Conservation (phyloP, 768 basidiomycete species). For the Lactarius trivialis region DNA sequence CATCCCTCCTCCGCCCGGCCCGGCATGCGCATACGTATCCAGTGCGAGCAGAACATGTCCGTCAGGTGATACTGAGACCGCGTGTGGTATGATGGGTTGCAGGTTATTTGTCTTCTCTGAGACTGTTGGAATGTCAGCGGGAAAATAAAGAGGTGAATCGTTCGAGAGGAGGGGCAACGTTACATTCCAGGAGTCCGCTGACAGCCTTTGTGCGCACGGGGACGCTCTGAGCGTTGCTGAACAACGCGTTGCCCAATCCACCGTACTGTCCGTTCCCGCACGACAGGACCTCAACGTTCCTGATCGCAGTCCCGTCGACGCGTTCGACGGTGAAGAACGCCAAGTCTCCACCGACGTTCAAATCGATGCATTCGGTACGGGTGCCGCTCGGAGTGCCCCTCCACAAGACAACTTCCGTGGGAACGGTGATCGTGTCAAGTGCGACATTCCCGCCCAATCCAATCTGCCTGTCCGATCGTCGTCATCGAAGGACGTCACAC, state of each 20-base stretch:
- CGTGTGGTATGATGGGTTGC: constrained; percentile 55
- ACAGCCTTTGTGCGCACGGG: constrained; percentile 72
- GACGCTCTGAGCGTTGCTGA: constrained; percentile 61
- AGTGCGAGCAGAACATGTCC: constrained; percentile 74
- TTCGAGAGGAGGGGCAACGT: background rate
- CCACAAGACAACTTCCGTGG: constrained; percentile 79
- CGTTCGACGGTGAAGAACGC: constrained; percentile 73
- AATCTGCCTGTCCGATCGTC: constrained; percentile 52
- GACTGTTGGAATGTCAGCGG: constrained; percentile 36
- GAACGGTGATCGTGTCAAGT: constrained; percentile 65
- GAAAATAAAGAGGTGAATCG: background rate
- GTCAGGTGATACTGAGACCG: constrained; percentile 61
- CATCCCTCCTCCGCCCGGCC: constrained; percentile 45
- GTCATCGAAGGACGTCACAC: background rate
- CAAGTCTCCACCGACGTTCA: constrained; percentile 70
- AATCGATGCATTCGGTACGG: constrained; percentile 52
- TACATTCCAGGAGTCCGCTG: constrained; percentile 83
- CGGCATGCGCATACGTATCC: constrained; percentile 48
- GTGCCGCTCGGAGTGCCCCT: constrained; percentile 45
- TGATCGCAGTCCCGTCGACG: constrained; percentile 30
- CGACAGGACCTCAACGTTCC: constrained; percentile 53
- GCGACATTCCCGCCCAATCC: constrained; percentile 63
- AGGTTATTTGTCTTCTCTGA: constrained; percentile 55
- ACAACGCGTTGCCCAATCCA: constrained; percentile 60
- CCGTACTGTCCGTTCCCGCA: constrained; percentile 85